A percentile compares a stretch with the other conserved stretches of the same genome.
Evolutionary conservation across 345 rosid genomes (phyloP).

Genomic region (Aurinia saxatilis): DNA sequence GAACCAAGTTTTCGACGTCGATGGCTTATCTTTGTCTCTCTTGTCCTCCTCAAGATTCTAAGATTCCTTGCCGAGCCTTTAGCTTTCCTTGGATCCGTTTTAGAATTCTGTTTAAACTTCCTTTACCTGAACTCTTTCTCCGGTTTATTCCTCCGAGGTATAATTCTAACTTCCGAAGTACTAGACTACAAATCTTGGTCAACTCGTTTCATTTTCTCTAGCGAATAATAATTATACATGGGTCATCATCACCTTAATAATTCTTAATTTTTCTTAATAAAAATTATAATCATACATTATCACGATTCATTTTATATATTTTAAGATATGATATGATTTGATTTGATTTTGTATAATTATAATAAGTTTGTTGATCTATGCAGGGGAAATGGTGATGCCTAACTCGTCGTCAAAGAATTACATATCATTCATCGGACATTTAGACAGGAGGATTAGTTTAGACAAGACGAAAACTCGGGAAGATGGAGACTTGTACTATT

Average conservation of each 20-base stretch:
- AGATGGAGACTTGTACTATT: conserved; percentile 35
- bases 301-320: too few species aligned
- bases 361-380: neutral
- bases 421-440: conserved; percentile 37
- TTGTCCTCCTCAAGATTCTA: conserved; percentile 38
- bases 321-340: too few species aligned
- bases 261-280: too few species aligned
- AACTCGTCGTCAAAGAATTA: conserved; percentile 36
- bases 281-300: too few species aligned
- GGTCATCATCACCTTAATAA: too few species aligned
- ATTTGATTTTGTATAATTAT: neutral
- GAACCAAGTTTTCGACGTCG: conserved; percentile 40
- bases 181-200: too few species aligned
- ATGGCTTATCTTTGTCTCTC: conserved; percentile 54
- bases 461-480: conserved; percentile 35
- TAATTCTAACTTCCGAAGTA: too few species aligned
- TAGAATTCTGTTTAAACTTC: conserved; percentile 45
- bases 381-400: conserved; percentile 44
- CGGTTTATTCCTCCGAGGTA: conserved; percentile 23
- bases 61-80: conserved; percentile 32
- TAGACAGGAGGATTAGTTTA: conserved; percentile 42
- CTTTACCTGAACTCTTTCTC: conserved; percentile 35
- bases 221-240: too few species aligned
- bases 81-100: conserved; percentile 32
- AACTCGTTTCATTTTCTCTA: too few species aligned